Evolutionary conservation across 208 protist genomes (phyloP).

Genomic region (Herpetomonas samuelpessoai): DNA sequence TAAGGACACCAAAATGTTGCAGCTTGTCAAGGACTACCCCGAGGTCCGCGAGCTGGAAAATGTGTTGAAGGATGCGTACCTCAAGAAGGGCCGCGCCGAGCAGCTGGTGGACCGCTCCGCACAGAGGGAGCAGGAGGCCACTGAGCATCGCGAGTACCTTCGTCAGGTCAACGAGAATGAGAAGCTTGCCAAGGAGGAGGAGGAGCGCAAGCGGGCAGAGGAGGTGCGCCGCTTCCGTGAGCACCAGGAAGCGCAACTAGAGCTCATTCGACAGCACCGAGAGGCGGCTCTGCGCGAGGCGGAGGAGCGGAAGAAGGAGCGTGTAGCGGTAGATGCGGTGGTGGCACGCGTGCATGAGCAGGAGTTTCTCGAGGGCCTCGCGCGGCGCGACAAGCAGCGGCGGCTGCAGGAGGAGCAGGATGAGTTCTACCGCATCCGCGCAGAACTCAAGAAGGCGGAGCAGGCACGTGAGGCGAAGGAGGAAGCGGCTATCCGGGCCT

Average conservation of each 20-base stretch:
- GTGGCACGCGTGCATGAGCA: slow-evolving; percentile 84
- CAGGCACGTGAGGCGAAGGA: slow-evolving; percentile 71
- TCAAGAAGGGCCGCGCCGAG: slow-evolving; percentile 71
- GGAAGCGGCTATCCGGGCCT: slow-evolving; percentile 76
- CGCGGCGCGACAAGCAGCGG: slow-evolving; percentile 71
- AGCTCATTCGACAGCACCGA: slow-evolving; percentile 73
- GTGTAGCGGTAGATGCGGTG: slow-evolving; percentile 85
- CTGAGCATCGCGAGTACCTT: slow-evolving; percentile 69
- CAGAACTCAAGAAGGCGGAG: slow-evolving; percentile 71
- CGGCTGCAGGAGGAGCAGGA: slow-evolving; percentile 74
- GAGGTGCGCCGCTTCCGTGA: slow-evolving; percentile 67
- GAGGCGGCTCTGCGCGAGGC: slow-evolving; percentile 48
- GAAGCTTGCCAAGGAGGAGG: slow-evolving; percentile 33
- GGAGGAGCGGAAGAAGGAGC: slow-evolving; percentile 68
- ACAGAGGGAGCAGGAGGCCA: slow-evolving; percentile 30
- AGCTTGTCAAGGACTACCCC: slow-evolving; percentile 71
- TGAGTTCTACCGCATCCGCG: slow-evolving; percentile 75
- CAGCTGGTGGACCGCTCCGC: slow-evolving; percentile 57
- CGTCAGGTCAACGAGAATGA: slow-evolving; percentile 52
- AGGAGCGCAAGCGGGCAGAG: slow-evolving; percentile 44
- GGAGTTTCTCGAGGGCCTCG: slow-evolving; percentile 73
- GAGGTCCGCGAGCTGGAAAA: slow-evolving; percentile 78
- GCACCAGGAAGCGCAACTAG: slow-evolving; percentile 77
- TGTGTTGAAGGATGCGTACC: slow-evolving; percentile 69
- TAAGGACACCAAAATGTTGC: slow-evolving; percentile 87